phyloP scores from a whole-genome alignment of 73 alveolate species.

The Paramecium octaurelia region DNA sequence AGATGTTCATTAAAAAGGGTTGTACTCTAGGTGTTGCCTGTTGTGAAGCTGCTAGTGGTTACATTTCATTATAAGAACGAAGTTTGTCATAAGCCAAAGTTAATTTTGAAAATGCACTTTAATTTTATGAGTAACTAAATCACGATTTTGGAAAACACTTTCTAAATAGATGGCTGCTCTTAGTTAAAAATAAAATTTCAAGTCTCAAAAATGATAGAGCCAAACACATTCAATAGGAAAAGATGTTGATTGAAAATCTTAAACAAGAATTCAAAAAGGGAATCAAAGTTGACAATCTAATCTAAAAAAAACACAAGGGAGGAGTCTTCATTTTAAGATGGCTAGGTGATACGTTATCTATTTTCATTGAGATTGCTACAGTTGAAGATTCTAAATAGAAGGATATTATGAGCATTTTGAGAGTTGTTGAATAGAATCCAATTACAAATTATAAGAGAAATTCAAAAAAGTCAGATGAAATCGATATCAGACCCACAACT shows the following conservation, averaged over 20 bases:
- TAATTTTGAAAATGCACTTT: constrained; percentile 35
- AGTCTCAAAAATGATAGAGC: constrained; percentile 48
- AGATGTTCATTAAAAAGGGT: background rate
- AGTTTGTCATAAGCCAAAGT: background rate
- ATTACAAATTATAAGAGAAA: background rate
- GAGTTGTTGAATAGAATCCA: background rate
- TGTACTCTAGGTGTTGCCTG: constrained; percentile 29
- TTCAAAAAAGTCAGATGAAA: background rate
- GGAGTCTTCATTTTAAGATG: constrained; percentile 30
- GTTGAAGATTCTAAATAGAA: constrained; percentile 30
- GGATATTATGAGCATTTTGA: background rate
- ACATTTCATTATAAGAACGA: background rate
- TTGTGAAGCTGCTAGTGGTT: constrained; percentile 43
- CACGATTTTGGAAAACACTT: constrained; percentile 53
- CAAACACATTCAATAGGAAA: constrained; percentile 27
- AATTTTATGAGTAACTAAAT: constrained; percentile 18
- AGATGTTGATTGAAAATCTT: background rate
- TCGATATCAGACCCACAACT: background rate
- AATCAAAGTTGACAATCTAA: constrained; percentile 1
- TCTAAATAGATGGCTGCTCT: background rate
- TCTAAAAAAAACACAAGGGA: constrained; percentile 41
- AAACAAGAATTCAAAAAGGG: constrained; percentile 37
- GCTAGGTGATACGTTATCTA: constrained; percentile 29
- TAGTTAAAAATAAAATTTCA: constrained; percentile 43
- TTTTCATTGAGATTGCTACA: constrained; percentile 5